phyloP scores from a whole-genome alignment of 257 asterid species.

The Orobanche coerulescens region DNA sequence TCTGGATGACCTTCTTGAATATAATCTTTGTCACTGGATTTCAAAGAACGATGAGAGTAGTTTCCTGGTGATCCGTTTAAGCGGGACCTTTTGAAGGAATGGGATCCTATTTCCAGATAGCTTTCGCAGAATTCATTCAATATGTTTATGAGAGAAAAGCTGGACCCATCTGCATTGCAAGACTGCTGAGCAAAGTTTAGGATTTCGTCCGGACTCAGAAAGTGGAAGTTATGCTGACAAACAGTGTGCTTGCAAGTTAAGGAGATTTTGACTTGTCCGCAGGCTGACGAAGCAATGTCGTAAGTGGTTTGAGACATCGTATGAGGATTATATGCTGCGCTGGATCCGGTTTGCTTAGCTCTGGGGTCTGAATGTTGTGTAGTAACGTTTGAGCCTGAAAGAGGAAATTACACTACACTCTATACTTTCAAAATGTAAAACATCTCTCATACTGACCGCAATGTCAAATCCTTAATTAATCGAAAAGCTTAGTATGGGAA shows the following conservation, averaged over 20 bases:
- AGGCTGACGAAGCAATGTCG: slow-evolving; percentile 37
- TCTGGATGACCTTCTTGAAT: slow-evolving; percentile 2
- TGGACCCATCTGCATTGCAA: background rate
- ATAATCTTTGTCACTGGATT: background rate
- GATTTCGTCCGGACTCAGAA: slow-evolving; percentile 14
- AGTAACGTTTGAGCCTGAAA: slow-evolving; percentile 17
- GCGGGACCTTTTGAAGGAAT: background rate
- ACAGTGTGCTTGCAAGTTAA: slow-evolving; percentile 14
- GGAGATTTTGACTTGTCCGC: slow-evolving; percentile 34
- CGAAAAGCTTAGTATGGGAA: background rate
- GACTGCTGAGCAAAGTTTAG: slow-evolving; percentile 9
- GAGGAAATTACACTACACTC: background rate
- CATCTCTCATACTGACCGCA: background rate
- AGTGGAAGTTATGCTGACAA: background rate
- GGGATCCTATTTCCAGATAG: slow-evolving; percentile 16
- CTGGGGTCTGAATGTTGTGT: background rate
- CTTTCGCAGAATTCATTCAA: slow-evolving; percentile 32
- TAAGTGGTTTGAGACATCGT: slow-evolving; percentile 15
- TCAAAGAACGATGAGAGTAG: background rate
- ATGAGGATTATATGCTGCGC: background rate
- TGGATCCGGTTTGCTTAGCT: background rate
- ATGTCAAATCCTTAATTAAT: background rate
- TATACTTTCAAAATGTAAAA: no score
- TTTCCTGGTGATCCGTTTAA: slow-evolving; percentile 9
- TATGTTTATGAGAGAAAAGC: slow-evolving; percentile 24